Base-by-base conservation (phyloP, 164 flowering plant species). In the Amborella trichopoda region DNA sequence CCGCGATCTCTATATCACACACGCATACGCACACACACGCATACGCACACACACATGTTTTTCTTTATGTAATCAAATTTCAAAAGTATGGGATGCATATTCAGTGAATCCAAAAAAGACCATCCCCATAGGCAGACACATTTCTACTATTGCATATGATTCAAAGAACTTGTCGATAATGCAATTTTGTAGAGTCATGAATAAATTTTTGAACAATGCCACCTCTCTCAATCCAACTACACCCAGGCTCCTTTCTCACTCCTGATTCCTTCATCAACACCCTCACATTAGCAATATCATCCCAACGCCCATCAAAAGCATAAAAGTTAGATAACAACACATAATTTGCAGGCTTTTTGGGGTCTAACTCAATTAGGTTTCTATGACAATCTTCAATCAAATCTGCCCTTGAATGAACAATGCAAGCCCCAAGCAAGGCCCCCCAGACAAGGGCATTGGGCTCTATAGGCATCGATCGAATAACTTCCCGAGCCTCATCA, bases 401-500 rank as follows among this genome's bases (percentile, higher is more conserved):
- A 28, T 77, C 71, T 24, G 44, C 19, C 52, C 62, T 64, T 3
- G 68, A 60, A 28, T 82, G 78, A 58, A 74, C 69, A 40, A 69
- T 23, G 50, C 82, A 80, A 22, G 84, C 86, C 2, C 63, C 59
- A 51, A 79, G 87, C 51, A 82, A 52, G 48, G 87, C 74, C 28
- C 87, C 84, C 84, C 80, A 82, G 1, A 79, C 72, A 38, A 61
- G 65, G 58, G 54, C 55, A 58, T 75, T 77, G 25, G 82, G 80
- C 52, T 77, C 61, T 38, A 63, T 48, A 10, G 76, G 77, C 84
- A 80, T 77, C 4, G 70, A 56, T 6, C n/a, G 26, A 6, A 61
- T 69, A 45, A 77, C 75, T 48, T 63, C 46, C 22, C 73, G 61
- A 13, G 80, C 86, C 55, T 82, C 84, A 26, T 75, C 78, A 34